These are phyloP conservation scores for Cinnamomum chago DNA, from an alignment of 164 flowering plant species.

Conservation along the genomic window DNA sequence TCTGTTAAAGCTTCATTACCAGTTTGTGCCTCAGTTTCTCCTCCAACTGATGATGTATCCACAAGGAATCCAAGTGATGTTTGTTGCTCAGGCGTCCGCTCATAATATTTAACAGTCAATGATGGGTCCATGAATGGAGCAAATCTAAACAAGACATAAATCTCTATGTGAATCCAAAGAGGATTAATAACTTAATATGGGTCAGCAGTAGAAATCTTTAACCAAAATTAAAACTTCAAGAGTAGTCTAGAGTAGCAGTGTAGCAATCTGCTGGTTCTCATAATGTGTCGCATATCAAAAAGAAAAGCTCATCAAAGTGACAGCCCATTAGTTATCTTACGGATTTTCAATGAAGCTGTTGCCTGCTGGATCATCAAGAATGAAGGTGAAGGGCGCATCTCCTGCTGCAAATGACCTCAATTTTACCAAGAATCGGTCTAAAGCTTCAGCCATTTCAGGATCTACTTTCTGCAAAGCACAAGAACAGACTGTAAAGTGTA, in stretches of 20 bases:
- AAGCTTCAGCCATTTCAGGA: conserved; percentile 83
- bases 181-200: neutral
- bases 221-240: no score
- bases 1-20: conserved; percentile 25
- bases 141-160: conserved; percentile 31
- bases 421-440: conserved; percentile 70
- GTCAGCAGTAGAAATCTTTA: neutral
- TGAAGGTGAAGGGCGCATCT: conserved; percentile 59
- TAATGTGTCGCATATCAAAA: no score
- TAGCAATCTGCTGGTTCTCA: no score
- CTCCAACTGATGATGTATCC: conserved; percentile 37
- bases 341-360: conserved; percentile 96
- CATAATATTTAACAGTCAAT: conserved; percentile 69
- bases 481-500: neutral
- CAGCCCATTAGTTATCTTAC: conserved; percentile 31
- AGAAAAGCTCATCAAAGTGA: no score
- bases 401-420: conserved; percentile 78
- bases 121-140: conserved; percentile 90
- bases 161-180: conserved; percentile 3
- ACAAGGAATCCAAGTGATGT: conserved; percentile 65
- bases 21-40: conserved; percentile 15
- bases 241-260: no score
- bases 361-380: conserved; percentile 96
- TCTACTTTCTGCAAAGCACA: conserved; percentile 58
- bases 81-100: conserved; percentile 87